Base-by-base conservation (phyloP, 1,284 basidiomycete genomes). In the Ceratobasidium sp. region DNA sequence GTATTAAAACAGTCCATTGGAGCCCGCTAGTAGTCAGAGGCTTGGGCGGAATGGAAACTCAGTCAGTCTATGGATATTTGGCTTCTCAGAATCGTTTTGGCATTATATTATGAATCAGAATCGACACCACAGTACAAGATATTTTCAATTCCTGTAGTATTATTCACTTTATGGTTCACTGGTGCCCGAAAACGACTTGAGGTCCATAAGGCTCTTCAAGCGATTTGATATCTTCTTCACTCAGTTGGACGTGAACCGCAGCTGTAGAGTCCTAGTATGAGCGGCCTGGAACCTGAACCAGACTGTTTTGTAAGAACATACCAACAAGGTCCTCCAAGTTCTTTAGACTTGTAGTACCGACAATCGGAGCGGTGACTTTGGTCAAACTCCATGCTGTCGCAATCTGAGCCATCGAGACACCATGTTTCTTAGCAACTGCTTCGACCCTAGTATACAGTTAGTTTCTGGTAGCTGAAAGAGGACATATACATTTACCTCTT, bases 161-260 rank as follows among this genome's bases (percentile, higher is more conserved):
- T n/a, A n/a, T n/a, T n/a, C n/a, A n/a, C n/a, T n/a, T n/a, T n/a
- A n/a, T n/a, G n/a, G n/a, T n/a, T n/a, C n/a, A n/a, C 64, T 36
- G 21, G 43, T 77, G 76, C 23, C 79, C 78, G 9, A 77, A 71
- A 23, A 80, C 76, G 1, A 72, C 72, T 23, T 77, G 73, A 9
- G 80, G 79, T 3, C 45, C 53, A 75, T 84, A 84, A 41, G 79
- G 78, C 72, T 79, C 77, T 16, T 77, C 77, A 69, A 83, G 82
- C 8, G 65, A 71, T 71, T 79, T 75, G 65, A 80, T 76, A 76
- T 83, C 82, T 34, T 82, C 82, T 9, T 78, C 70, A 0, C 78
- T 79, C 55, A 83, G 75, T 67, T 79, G 74, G 61, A 83, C 43
- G 30, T 70, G 59, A 21, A 73, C 60, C 12, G 62, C 72, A 43